Conservation (phyloP, 805 yeast genomes). For the Cyberlindnera amylophila region DNA sequence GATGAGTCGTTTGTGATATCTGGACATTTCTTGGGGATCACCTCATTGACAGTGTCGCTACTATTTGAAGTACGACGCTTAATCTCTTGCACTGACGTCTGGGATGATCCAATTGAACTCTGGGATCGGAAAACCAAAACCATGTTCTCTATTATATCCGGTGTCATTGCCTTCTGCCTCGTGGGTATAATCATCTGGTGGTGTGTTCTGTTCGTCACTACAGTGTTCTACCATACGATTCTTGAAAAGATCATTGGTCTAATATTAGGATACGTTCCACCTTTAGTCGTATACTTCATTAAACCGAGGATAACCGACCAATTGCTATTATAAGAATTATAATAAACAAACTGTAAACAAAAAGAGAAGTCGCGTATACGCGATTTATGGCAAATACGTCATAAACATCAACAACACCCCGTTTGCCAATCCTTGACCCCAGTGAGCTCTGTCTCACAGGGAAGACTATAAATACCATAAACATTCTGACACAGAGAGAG, state of each 20-base stretch:
- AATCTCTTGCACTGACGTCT: conserved; percentile 1
- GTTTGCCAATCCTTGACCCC: too few relatives aligned
- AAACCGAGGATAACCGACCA: neutral
- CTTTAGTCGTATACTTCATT: conserved; percentile 1
- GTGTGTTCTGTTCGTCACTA: conserved; percentile 12
- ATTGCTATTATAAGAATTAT: neutral
- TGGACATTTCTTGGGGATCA: conserved; percentile 17
- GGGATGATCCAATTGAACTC: conserved; percentile 1
- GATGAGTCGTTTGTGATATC: conserved; percentile 8
- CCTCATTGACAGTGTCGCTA: conserved; percentile 7
- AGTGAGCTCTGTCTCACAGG: too few relatives aligned
- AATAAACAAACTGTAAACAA: neutral
- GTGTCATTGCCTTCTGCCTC: neutral
- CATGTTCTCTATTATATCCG: neutral
- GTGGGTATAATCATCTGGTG: conserved; percentile 11
- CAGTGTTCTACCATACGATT: conserved; percentile 15
- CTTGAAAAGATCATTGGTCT: conserved; percentile 13
- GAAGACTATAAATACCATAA: too few relatives aligned
- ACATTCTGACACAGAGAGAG: too few relatives aligned
- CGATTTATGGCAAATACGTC: too few relatives aligned
- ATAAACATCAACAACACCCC: too few relatives aligned
- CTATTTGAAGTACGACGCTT: conserved; percentile 5
- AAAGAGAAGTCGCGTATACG: too few relatives aligned
- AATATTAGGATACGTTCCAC: conserved; percentile 6
- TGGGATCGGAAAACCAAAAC: neutral